Evolutionary conservation across 2,329 filamentous ascomycete genomes (phyloP).

Genomic region (Alternaria metachromatica): DNA sequence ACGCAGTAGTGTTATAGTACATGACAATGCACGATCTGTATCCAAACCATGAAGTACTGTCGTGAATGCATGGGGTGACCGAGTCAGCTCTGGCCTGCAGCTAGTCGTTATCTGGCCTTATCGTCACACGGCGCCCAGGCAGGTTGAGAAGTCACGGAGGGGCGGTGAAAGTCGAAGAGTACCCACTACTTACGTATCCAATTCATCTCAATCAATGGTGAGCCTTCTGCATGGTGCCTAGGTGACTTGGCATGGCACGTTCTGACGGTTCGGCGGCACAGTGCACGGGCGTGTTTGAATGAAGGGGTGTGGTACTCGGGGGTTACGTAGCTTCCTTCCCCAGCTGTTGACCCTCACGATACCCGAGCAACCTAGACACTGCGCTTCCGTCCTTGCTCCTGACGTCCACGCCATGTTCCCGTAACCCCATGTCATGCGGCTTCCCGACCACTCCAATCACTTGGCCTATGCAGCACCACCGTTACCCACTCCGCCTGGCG

Average conservation of each 20-base stretch:
- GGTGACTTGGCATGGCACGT: constrained; percentile 15
- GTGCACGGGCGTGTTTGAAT: constrained; percentile 24
- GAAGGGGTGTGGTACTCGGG: constrained; percentile 13
- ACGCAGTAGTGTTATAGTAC: not conserved
- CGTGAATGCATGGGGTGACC: not conserved
- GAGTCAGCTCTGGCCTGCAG: not conserved
- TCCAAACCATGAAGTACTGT: not conserved
- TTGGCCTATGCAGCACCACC: constrained; percentile 48
- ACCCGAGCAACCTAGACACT: constrained; percentile 12
- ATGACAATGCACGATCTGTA: not conserved
- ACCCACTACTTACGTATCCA: constrained; percentile 12
- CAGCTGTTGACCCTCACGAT: constrained; percentile 22
- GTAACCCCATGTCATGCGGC: constrained; percentile 44
- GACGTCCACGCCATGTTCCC: constrained; percentile 30
- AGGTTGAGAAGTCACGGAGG: not conserved
- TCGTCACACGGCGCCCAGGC: constrained; percentile 9
- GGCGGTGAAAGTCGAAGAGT: not conserved
- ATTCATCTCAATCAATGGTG: constrained; percentile 9
- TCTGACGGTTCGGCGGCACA: constrained; percentile 13
- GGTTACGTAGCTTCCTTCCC: constrained; percentile 29
- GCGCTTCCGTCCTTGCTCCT: constrained; percentile 9
- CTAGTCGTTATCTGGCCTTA: constrained; percentile 34
- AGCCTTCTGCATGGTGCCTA: constrained; percentile 5
- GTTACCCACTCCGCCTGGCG: constrained; percentile 40
- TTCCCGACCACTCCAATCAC: constrained; percentile 30